Evolutionary conservation across 2,329 filamentous ascomycete genomes (phyloP).

Genomic region (Ambrosiella xylebori): DNA sequence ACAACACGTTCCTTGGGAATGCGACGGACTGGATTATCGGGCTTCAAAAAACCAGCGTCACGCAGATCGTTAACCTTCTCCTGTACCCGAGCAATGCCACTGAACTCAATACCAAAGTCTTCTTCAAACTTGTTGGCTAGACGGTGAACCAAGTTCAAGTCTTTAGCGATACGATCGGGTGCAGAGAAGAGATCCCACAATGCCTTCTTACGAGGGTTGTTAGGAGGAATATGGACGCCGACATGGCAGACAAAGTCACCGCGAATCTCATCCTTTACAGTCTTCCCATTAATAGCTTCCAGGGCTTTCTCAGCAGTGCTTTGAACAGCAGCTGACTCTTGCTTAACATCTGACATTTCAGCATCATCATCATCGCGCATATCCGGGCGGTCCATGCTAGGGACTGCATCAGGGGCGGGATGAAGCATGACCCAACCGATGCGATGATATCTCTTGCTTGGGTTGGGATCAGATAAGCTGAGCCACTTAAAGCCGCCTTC

Average conservation of each 20-base stretch:
- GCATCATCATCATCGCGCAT: conserved; percentile 41
- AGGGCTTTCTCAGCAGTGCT: conserved; percentile 70
- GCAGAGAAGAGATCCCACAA: conserved; percentile 93
- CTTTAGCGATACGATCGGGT: conserved; percentile 81
- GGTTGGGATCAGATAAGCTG: conserved; percentile 90
- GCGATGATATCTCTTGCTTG: conserved; percentile 87
- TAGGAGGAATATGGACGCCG: conserved; percentile 80
- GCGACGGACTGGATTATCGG: conserved; percentile 42
- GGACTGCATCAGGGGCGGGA: conserved; percentile 49
- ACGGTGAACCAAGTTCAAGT: conserved; percentile 66
- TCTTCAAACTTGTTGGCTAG: conserved; percentile 71
- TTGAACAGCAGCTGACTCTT: conserved; percentile 26
- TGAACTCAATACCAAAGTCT: conserved; percentile 61
- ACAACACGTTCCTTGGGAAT: conserved; percentile 35
- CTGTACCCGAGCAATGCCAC: conserved; percentile 66
- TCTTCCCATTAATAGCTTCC: conserved; percentile 93
- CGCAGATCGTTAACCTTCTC: conserved; percentile 70
- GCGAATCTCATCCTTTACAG: conserved; percentile 80
- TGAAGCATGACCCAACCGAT: conserved; percentile 98
- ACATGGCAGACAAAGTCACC: conserved; percentile 97
- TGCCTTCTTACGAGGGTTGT: conserved; percentile 78
- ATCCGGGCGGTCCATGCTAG: conserved; percentile 54
- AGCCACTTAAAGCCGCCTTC: conserved; percentile 91
- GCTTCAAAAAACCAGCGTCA: conserved; percentile 59
- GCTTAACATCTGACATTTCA: conserved; percentile 31